These are phyloP conservation scores for Quercus dentata DNA, from an alignment of 306 rosid genomes.

Conservation along the genomic window DNA sequence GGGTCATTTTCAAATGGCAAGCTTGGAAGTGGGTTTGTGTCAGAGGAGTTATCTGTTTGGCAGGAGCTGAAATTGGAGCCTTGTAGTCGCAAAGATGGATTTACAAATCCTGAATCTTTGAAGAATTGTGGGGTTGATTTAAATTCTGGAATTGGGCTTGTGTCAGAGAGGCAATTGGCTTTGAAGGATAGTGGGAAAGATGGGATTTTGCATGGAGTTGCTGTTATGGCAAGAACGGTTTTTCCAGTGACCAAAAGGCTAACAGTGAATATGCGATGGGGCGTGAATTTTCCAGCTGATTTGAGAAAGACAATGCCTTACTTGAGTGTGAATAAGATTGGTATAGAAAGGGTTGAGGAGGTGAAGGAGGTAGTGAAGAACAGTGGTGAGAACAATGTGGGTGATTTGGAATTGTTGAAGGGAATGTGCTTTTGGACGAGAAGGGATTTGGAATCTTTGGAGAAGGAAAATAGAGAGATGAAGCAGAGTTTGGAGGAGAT, in stretches of 20 bases:
- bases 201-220: conserved; percentile 41
- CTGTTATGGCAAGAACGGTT: conserved; percentile 59
- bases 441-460: conserved; percentile 59
- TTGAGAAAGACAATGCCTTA: conserved; percentile 46
- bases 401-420: conserved; percentile 54
- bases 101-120: background rate
- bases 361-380: conserved; percentile 32
- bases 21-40: conserved; percentile 34
- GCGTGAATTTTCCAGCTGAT: conserved; percentile 48
- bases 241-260: conserved; percentile 54
- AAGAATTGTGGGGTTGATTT: conserved; percentile 15
- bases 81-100: conserved; percentile 18
- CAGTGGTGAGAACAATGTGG: conserved; percentile 11
- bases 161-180: conserved; percentile 23
- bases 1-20: conserved; percentile 22
- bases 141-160: conserved; percentile 21
- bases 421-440: conserved; percentile 57
- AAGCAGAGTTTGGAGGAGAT: conserved; percentile 53
- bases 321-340: conserved; percentile 65
- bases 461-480: conserved; percentile 73
- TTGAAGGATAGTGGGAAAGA: conserved; percentile 32
- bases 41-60: conserved; percentile 48
- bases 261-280: conserved; percentile 61
- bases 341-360: conserved; percentile 57
- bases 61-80: conserved; percentile 75